Evolutionary conservation across 2,329 filamentous ascomycete species (phyloP), one percentile per base, ranked within the genome.

Genomic region (Aciculosporium take): DNA sequence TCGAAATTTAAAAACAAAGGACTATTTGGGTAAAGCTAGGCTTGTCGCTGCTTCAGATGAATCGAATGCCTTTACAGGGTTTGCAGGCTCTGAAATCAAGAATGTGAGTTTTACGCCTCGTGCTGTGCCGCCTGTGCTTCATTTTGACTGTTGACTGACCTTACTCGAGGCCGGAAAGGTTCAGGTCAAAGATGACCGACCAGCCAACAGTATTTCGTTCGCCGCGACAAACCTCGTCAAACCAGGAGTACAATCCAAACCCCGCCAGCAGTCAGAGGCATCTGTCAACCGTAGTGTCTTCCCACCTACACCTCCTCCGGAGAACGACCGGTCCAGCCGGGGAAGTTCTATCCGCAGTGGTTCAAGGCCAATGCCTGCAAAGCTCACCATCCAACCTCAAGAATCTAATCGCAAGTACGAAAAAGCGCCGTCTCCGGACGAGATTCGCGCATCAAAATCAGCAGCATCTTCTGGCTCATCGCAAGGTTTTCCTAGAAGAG

Each of bases 291-390:
- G 86, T 52, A 84, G 84, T 53, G 75, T 89, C 47, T 95, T 96
- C 66, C 91, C 91, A 15, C 91, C 91, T n/a, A 96, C 91, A n/a
- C 91, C 91, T 31, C 91, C 91, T 6, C 91, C 91, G 5, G 91
- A 98, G 67, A 75, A 76, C 47, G 87, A 95, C 50, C 81, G 80
- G 33, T 65, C 72, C 52, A 71, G 63, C 48, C 68, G 76, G 18
- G 74, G 65, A 39, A 67, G 68, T 23, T 80, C 76, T n/a, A 72
- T 79, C 37, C 72, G 75, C 44, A 77, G 68, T 51, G 75, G 74
- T 2, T 65, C 68, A 37, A 79, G 73, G 48, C 75, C 74, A 29
- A 68, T 71, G 62, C 72, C 71, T n/a, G 67, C 74, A 20, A 75
- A 74, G 50, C 68, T 81, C 46, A 79, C 75, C 49, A 79, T 79